These are phyloP conservation scores for Fusarium longipes DNA, from an alignment of 2,329 filamentous ascomycete genomes.

Conservation along the genomic window DNA sequence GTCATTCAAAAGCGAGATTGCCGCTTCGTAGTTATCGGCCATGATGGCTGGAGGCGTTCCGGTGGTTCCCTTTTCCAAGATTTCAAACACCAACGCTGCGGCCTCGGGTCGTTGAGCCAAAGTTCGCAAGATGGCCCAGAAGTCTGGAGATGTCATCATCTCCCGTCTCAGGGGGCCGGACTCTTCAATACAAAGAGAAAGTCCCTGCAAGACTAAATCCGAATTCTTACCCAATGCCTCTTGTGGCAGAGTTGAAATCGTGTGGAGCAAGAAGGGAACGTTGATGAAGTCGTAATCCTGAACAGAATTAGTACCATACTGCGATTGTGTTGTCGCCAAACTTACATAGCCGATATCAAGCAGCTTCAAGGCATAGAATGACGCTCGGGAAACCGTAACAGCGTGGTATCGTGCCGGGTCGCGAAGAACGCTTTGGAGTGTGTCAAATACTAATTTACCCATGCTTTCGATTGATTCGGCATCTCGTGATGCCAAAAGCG, in stretches of 20 bases:
- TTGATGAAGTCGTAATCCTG: constrained; percentile 92
- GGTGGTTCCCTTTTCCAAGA: constrained; percentile 81
- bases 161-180: constrained; percentile 85
- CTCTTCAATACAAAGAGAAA: constrained; percentile 82
- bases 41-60: constrained; percentile 85
- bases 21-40: constrained; percentile 94
- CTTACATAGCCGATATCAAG: constrained; percentile 87
- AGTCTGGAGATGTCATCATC: constrained; percentile 95
- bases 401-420: constrained; percentile 83
- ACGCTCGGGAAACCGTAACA: constrained; percentile 83
- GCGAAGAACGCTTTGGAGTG: constrained; percentile 82
- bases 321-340: constrained; percentile 24
- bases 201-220: constrained; percentile 78
- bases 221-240: constrained; percentile 81
- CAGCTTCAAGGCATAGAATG: constrained; percentile 87
- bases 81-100: constrained; percentile 82
- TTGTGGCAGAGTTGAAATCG: constrained; percentile 87
- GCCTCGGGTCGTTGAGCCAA: constrained; percentile 77
- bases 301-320: constrained; percentile 35
- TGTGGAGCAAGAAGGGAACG: constrained; percentile 89
- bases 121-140: constrained; percentile 89
- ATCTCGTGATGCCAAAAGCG: constrained; percentile 81
- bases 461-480: constrained; percentile 76
- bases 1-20: constrained; percentile 84
- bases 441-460: constrained; percentile 82